Conservation (phyloP, 2,329 filamentous ascomycete species). For the Sporothrix humicola region DNA sequence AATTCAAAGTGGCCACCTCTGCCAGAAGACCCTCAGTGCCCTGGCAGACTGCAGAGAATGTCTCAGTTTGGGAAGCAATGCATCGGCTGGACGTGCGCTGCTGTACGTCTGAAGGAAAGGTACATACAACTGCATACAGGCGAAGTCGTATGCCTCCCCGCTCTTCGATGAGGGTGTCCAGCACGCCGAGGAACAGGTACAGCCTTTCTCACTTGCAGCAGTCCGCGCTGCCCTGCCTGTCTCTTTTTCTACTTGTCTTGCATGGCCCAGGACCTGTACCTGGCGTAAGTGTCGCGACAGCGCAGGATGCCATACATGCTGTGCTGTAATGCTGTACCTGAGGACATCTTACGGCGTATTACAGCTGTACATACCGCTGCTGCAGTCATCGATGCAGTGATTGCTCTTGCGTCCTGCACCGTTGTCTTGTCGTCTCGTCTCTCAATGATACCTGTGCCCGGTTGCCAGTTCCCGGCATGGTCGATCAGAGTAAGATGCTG, state of each 20-base stretch:
- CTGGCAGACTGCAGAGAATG: not conserved
- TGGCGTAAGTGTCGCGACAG: slow-evolving; percentile 9
- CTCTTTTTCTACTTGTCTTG: not conserved
- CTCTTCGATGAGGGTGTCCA: not conserved
- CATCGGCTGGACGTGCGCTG: not conserved
- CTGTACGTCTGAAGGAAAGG: not conserved
- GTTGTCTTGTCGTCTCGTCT: not conserved
- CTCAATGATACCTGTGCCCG: not conserved
- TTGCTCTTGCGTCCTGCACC: not conserved
- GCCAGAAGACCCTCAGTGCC: not conserved
- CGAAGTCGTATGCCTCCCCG: not conserved
- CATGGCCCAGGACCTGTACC: not conserved
- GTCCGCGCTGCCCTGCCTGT: not conserved
- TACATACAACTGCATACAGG: not conserved
- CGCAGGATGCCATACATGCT: not conserved
- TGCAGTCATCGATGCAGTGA: not conserved
- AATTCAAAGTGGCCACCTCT: not conserved
- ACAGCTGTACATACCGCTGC: not conserved
- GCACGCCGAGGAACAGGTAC: slow-evolving; percentile 3
- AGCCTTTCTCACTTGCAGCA: not conserved
- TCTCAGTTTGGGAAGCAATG: slow-evolving; percentile 9
- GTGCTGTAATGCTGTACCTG: not conserved
- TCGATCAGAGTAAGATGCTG: not conserved
- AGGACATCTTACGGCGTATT: not conserved
- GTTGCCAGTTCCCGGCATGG: not conserved